Conservation (phyloP, 2,329 filamentous ascomycete species). For the Penicillium vulpinum region DNA sequence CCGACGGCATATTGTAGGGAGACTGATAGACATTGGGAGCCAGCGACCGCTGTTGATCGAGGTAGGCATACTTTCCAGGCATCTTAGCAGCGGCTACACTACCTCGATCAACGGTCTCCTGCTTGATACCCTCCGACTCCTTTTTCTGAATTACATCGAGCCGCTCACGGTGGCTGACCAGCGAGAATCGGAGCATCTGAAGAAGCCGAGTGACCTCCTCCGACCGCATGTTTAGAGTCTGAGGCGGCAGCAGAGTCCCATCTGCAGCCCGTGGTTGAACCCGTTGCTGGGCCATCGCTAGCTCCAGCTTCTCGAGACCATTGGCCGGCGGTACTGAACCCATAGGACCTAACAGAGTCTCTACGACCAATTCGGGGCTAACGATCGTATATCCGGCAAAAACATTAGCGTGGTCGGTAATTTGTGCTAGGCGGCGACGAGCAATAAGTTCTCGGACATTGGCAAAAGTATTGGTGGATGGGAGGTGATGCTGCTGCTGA, state of each 20-base stretch:
- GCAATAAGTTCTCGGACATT: slow-evolving; percentile 44
- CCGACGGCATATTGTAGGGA: slow-evolving; percentile 46
- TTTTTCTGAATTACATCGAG: slow-evolving; percentile 42
- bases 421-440: slow-evolving; percentile 44
- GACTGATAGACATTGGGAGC: slow-evolving; percentile 44
- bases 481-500: slow-evolving; percentile 32
- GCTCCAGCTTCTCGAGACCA: slow-evolving; percentile 45
- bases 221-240: slow-evolving; percentile 46
- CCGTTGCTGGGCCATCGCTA: slow-evolving; percentile 47
- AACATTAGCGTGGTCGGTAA: slow-evolving; percentile 48
- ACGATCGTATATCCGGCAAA: slow-evolving; percentile 47
- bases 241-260: slow-evolving; percentile 39
- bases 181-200: slow-evolving; percentile 47
- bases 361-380: slow-evolving; percentile 45
- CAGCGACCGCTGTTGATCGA: slow-evolving; percentile 42
- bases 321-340: slow-evolving; percentile 42
- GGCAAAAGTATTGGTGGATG: slow-evolving; percentile 42
- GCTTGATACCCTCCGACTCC: slow-evolving; percentile 36
- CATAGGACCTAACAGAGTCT: slow-evolving; percentile 44
- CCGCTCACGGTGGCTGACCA: slow-evolving; percentile 42
- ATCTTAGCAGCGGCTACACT: slow-evolving; percentile 33
- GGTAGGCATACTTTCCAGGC: slow-evolving; percentile 42
- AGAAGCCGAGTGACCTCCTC: slow-evolving; percentile 46
- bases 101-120: slow-evolving; percentile 34
- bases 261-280: slow-evolving; percentile 42